These are phyloP conservation scores for Peniophora sp. DNA, from an alignment of 1,284 basidiomycete genomes.

Conservation along the genomic window DNA sequence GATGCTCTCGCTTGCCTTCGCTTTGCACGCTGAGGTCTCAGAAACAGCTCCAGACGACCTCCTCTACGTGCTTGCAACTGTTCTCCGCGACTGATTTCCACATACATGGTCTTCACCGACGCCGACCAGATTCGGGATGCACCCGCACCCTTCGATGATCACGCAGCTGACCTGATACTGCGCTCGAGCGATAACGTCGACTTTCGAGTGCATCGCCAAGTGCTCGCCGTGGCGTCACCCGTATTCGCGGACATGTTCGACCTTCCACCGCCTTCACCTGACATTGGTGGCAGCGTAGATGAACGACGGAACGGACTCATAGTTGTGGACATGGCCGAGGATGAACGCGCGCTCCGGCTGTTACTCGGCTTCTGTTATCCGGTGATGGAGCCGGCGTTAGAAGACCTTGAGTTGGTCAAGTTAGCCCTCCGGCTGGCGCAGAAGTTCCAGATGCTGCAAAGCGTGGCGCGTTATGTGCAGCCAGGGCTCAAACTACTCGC, in stretches of 20 bases:
- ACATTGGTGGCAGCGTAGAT: neutral
- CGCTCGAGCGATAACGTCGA: conserved; percentile 1
- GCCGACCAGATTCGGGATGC: conserved; percentile 4
- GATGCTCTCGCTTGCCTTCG: too few relatives aligned
- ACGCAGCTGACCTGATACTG: neutral
- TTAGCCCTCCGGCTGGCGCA: neutral
- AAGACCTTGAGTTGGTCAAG: neutral
- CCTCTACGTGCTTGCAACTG: too few relatives aligned
- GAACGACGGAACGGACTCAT: neutral
- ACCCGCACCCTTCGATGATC: neutral
- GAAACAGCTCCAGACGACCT: too few relatives aligned
- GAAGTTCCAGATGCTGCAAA: neutral
- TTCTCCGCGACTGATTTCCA: too few relatives aligned
- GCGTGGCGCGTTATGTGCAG: neutral
- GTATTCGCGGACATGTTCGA: conserved; percentile 1
- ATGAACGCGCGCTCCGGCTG: conserved; percentile 20
- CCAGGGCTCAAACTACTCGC: neutral
- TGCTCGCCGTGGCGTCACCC: conserved; percentile 1
- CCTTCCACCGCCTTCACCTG: neutral
- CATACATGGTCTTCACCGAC: too few relatives aligned
- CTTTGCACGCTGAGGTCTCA: too few relatives aligned
- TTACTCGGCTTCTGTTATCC: conserved; percentile 33
- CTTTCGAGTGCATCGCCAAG: neutral
- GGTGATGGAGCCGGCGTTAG: neutral
- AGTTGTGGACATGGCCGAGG: conserved; percentile 25